Percentiles rank a stretch among this genome's conserved stretches.
These are phyloP conservation scores for Trichosanthes truncata DNA, from an alignment of 306 rosid species.

Conservation along the genomic window DNA sequence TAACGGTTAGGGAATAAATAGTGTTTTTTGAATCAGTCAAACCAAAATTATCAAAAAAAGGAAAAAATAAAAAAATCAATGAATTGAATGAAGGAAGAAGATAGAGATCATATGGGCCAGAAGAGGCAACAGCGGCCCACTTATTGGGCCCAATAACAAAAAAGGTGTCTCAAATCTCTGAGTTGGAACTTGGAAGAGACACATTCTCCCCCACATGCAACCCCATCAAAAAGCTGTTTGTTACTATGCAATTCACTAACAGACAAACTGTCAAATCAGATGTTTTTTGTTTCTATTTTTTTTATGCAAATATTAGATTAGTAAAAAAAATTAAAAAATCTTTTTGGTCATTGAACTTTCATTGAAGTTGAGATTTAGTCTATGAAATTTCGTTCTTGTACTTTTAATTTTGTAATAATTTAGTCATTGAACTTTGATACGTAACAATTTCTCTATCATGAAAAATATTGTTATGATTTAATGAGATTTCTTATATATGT, in stretches of 20 bases:
- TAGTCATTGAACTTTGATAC: too few relatives aligned
- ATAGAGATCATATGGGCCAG: not conserved
- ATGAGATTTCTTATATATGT: too few relatives aligned
- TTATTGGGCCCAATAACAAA: not conserved
- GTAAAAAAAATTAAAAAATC: too few relatives aligned
- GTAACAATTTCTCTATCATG: too few relatives aligned
- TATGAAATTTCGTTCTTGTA: too few relatives aligned
- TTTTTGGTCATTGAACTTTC: too few relatives aligned
- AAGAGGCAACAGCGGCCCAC: not conserved
- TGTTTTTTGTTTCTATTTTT: too few relatives aligned
- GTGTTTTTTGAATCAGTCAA: not conserved
- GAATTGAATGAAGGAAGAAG: too few relatives aligned
- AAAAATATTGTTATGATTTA: too few relatives aligned
- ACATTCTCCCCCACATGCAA: conserved; percentile 5
- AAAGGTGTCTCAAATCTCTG: not conserved
- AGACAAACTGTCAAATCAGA: not conserved
- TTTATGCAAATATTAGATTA: too few relatives aligned
- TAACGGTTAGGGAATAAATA: not conserved
- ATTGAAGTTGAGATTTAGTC: too few relatives aligned
- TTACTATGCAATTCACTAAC: not conserved
- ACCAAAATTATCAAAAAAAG: not conserved
- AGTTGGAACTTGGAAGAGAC: not conserved
- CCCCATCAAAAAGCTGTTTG: not conserved
- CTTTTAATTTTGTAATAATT: too few relatives aligned
- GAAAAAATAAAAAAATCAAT: not conserved